Conservation (phyloP, 2,329 filamentous ascomycete species). For the Monosporascus sp. region DNA sequence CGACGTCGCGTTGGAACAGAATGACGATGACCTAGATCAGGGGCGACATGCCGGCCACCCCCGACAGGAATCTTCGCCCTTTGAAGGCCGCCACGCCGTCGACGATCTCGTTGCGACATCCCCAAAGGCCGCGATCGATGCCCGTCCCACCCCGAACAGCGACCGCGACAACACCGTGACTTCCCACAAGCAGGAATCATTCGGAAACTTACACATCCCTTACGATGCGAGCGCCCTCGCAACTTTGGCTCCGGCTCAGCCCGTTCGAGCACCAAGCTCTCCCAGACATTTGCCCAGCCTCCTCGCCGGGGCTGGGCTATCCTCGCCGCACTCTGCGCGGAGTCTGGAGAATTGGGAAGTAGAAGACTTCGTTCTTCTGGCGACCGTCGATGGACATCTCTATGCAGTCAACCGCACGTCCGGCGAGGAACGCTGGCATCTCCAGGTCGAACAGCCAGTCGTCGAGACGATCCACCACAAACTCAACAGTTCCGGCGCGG, state of each 20-base stretch:
- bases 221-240: conserved; percentile 90
- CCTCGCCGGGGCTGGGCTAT: conserved; percentile 54
- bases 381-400: conserved; percentile 97
- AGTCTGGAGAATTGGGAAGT: conserved; percentile 99
- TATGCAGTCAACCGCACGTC: conserved; percentile 86
- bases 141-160: conserved; percentile 8
- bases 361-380: conserved; percentile 99
- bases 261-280: conserved; percentile 89
- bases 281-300: conserved; percentile 58
- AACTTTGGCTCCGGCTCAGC: conserved; percentile 93
- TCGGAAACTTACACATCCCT: conserved; percentile 26
- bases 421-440: conserved; percentile 78
- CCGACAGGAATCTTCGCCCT: conserved; percentile 14
- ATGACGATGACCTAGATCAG: conserved; percentile 10
- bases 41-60: conserved; percentile 11
- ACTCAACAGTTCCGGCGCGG: conserved; percentile 56
- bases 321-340: conserved; percentile 89
- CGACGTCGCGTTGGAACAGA: conserved; percentile 12
- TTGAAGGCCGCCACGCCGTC: conserved; percentile 13
- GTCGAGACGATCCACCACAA: conserved; percentile 83
- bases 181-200: conserved; percentile 10
- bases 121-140: conserved; percentile 12
- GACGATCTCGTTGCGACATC: conserved; percentile 22
- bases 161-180: conserved; percentile 16
- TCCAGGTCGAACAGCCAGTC: conserved; percentile 80